Base-by-base conservation (phyloP, 768 basidiomycete species). In the Botryobasidium botryosum region DNA sequence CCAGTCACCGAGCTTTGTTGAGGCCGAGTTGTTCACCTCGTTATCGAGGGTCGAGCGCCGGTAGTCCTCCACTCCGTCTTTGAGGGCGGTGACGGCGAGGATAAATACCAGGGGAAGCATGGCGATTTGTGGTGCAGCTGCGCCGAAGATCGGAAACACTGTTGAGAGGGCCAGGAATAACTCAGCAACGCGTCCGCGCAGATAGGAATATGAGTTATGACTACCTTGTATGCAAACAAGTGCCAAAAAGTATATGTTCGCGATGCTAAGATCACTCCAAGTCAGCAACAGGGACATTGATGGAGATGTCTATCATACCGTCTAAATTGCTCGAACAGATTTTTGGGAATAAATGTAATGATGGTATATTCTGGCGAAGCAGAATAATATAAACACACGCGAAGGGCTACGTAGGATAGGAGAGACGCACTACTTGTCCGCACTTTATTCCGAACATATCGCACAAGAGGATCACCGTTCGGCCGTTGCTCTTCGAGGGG, bases 21-120 rank as follows among this genome's bases (percentile, higher is more conserved):
- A 78, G 3, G 91, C 85, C 0, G 84, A 88, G 43, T 77, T 94
- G 64, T 99, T 99, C 52, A 96, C 91, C 55, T 88, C 77, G 49
- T 94, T 82, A 58, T 99, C 92, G 32, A 91, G 68, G 6, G 62
- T 54, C 7, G 80, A 81, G 41, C 92, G 77, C n/a, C 91, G 77
- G 58, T 86, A 91, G 62, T 99, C 92, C 63, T 97, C 92, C 27
- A 96, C 66, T 5, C 80, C 92, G 58, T 99, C 92, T 62, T 96
- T 99, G 66, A 94, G 72, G 3, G 81, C 91, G 13, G 92, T 96
- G 40, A 92, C 80, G 24, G 66, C 58, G 32, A 99, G 60, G 51
- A 97, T 92, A 62, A 91, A 85, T 31, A 82, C 64, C 5, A 96
- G 69, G 0, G 92, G 92, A 3, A 96, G 62, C 53, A 83, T 79